Base-by-base conservation (phyloP, 306 rosid genomes). In the Prunus mongolica region DNA sequence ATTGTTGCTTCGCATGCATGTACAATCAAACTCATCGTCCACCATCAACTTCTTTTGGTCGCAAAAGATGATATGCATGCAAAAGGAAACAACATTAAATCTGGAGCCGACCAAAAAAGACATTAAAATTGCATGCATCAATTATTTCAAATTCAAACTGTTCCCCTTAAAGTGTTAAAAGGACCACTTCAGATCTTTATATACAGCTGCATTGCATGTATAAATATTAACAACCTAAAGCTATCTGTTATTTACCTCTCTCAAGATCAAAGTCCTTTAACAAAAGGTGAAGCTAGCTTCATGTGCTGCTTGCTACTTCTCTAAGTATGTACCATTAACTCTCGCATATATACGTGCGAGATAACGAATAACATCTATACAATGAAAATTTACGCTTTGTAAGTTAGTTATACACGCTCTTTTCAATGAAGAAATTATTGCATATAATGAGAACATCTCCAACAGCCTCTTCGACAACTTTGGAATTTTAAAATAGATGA, bases 21-120 rank as follows among this genome's bases (percentile, higher is more conserved):
- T 19, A 65, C 63, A 75, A 75, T 75, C 79, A 66, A 52, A 76
- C 38, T 52, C 79, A 24, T 71, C 79, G 56, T 65, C 65, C 79
- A 75, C 64, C 51, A 51, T 19, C 18, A 24, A 24, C 41, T 25
- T 44, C 34, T 65, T 27, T 50, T 65, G 15, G 41, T 32, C 3
- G 9, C 32, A 25, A 60, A 60, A 73, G 77, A 47, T 63, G 34
- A 28, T 61, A 47, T 47, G 15, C 25, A 28, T 75, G 63, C 51
- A 50, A 64, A 28, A 75, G 78, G 71, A 75, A 64, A 64, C 61
- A 75, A 20, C 67, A 73, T 32, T n/a, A 58, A 20, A 57, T 16
- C 46, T 44, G 70, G 12, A 41, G 61, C 61, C 61, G 61, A 56
- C 61, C 61, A 8, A 7, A 56, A 56, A 56, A 20, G 13, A 47